Evolutionary conservation across 768 basidiomycete genomes (phyloP).

Genomic region (Kwoniella shandongensis): DNA sequence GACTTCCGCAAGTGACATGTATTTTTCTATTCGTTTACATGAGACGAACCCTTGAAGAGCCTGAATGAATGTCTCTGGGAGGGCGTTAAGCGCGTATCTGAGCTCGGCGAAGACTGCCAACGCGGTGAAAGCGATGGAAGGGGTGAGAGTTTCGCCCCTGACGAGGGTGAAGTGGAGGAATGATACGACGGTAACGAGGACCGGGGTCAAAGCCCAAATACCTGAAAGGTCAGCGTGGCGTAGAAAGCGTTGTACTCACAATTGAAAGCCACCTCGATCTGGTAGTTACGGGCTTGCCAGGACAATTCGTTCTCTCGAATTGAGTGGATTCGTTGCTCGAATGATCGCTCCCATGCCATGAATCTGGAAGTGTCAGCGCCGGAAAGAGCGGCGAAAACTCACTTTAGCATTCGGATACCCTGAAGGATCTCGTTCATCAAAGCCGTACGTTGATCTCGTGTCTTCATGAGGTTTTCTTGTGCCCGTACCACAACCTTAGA

Average conservation of each 20-base stretch:
- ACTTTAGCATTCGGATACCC: conserved; percentile 86
- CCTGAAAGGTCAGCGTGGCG: not conserved
- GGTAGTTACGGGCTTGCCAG: conserved; percentile 82
- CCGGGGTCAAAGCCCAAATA: conserved; percentile 62
- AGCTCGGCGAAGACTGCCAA: conserved; percentile 78
- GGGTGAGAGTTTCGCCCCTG: conserved; percentile 68
- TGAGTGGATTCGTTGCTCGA: conserved; percentile 70
- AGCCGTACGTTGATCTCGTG: conserved; percentile 82
- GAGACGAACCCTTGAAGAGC: conserved; percentile 84
- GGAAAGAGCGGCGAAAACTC: conserved; percentile 9
- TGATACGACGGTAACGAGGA: conserved; percentile 60
- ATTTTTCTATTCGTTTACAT: conserved; percentile 85
- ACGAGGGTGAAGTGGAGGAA: conserved; percentile 70
- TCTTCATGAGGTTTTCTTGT: conserved; percentile 86
- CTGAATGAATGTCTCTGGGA: conserved; percentile 89
- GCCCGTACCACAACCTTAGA: conserved; percentile 74
- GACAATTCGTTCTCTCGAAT: conserved; percentile 78
- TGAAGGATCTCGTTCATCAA: conserved; percentile 91
- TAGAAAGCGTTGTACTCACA: not conserved
- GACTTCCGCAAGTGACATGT: conserved; percentile 74
- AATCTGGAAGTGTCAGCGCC: conserved; percentile 58
- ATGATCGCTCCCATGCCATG: conserved; percentile 93
- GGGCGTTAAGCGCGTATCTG: conserved; percentile 76
- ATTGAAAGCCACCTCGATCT: conserved; percentile 65
- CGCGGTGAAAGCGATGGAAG: conserved; percentile 76